Base-by-base conservation (phyloP, 768 basidiomycete genomes). In the Amyloporia xantha region DNA sequence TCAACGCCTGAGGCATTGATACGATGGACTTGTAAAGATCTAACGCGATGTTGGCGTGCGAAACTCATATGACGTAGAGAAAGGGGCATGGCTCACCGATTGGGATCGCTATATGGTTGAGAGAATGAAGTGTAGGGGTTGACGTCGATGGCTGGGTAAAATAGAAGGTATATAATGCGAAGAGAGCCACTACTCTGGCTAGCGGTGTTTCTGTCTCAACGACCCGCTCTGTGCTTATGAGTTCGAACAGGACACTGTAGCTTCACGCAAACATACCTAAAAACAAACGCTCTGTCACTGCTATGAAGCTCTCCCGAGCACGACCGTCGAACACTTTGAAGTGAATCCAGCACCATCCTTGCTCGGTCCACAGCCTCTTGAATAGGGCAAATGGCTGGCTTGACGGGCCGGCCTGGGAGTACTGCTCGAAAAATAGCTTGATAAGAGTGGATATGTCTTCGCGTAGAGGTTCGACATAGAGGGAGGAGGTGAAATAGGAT, bases 321-420 rank as follows among this genome's bases (percentile, higher is more conserved):
- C 84, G 74, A 37, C 72, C 66, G 57, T 91, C 87, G 50, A 85
- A 78, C 3, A 83, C 79, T 61, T 77, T 82, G 68, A 91, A 76
- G 59, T 90, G 86, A 38, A 88, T 64, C 77, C 79, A 87, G 26
- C 71, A 67, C 89, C 89, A 92, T 19, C 85, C 84, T 51, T 76
- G 73, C 4, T 68, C 66, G 10, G 60, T 62, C 89, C 90, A 92
- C 17, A 87, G 58, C 1, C 60, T 55, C 64, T 86, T 90, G 77
- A 91, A 92, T 17, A 81, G 68, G 2, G 69, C 56, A 62, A 91
- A 91, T 0, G 89, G 86, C 5, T 64, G 50, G 46, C 53, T 48
- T 52, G 62, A 52, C 47, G 56, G 56, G 9, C 41, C 37, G 5
- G 62, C 59, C 30, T 60, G 57, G 1, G 66, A 52, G 56, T 78